Percentiles rank a stretch among this genome's conserved stretches.
Evolutionary conservation across 306 rosid genomes (phyloP).

Genomic region (Rosa chinensis): DNA sequence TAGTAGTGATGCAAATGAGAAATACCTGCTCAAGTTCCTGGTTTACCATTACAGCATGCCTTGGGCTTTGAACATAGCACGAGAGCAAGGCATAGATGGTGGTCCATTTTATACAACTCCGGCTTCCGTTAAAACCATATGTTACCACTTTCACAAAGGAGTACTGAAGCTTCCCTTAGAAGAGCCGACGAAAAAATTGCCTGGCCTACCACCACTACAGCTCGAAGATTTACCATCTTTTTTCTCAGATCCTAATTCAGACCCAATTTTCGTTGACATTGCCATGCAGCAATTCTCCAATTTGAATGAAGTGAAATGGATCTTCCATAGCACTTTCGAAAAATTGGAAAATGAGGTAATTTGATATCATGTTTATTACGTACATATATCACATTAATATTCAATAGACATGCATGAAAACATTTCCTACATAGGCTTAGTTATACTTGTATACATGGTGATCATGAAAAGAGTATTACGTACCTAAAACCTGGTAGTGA

Average conservation of each 20-base stretch:
- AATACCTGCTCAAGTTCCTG: slow-evolving; percentile 31
- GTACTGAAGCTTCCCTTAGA: slow-evolving; percentile 34
- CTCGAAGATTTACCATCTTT: slow-evolving; percentile 3
- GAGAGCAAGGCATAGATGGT: slow-evolving; percentile 36
- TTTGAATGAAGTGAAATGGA: slow-evolving; percentile 11
- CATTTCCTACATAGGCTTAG: too few relatives aligned
- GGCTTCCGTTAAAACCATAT: slow-evolving; percentile 38
- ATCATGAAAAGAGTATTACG: too few relatives aligned
- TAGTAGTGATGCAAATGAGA: neutral
- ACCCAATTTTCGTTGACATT: neutral
- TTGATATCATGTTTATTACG: too few relatives aligned
- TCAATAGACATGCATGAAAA: neutral
- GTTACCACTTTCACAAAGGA: slow-evolving; percentile 37
- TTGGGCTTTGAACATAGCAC: slow-evolving; percentile 52
- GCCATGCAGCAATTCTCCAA: slow-evolving; percentile 13
- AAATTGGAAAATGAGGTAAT: slow-evolving; percentile 23
- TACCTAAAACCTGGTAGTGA: too few relatives aligned
- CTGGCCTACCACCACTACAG: neutral
- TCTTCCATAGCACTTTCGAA: slow-evolving; percentile 10
- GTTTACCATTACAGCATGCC: slow-evolving; percentile 39
- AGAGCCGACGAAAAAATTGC: neutral
- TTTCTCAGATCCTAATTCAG: neutral
- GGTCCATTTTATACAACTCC: slow-evolving; percentile 56
- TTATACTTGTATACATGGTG: too few relatives aligned
- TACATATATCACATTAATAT: neutral